Conservation (phyloP, 805 yeast genomes). For the Cyberlindnera galapagoensis region DNA sequence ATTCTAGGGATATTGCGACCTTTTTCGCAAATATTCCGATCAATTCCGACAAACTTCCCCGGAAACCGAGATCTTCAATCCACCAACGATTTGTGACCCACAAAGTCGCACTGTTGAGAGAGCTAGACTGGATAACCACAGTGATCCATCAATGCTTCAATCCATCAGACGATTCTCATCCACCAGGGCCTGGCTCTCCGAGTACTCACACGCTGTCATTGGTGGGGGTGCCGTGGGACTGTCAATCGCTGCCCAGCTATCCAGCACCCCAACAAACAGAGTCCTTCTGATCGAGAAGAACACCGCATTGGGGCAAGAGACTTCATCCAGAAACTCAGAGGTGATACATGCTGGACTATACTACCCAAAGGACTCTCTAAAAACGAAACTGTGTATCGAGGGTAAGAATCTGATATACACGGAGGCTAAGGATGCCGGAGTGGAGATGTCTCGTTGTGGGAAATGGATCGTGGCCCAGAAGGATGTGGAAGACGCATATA, state of each 20-base stretch:
- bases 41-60: no score
- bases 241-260: conserved; percentile 69
- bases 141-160: conserved; percentile 1
- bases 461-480: conserved; percentile 85
- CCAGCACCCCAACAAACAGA: conserved; percentile 35
- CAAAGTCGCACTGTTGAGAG: no score
- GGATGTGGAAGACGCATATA: conserved; percentile 52
- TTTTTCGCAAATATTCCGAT: no score
- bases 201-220: conserved; percentile 64
- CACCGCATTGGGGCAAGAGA: conserved; percentile 62
- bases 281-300: conserved; percentile 71
- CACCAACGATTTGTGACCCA: no score
- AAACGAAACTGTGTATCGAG: conserved; percentile 61
- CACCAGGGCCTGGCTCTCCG: conserved; percentile 22
- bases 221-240: conserved; percentile 87
- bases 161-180: conserved; percentile 11
- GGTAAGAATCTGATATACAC: conserved; percentile 70
- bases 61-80: no score
- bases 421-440: conserved; percentile 35
- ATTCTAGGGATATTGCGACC: no score
- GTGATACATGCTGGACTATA: conserved; percentile 91
- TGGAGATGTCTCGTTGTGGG: conserved; percentile 62
- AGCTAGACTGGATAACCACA: no score
- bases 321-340: conserved; percentile 86
- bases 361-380: conserved; percentile 63